Evolutionary conservation across 768 basidiomycete species (phyloP).

Genomic region (Leccinum disarticulatum): DNA sequence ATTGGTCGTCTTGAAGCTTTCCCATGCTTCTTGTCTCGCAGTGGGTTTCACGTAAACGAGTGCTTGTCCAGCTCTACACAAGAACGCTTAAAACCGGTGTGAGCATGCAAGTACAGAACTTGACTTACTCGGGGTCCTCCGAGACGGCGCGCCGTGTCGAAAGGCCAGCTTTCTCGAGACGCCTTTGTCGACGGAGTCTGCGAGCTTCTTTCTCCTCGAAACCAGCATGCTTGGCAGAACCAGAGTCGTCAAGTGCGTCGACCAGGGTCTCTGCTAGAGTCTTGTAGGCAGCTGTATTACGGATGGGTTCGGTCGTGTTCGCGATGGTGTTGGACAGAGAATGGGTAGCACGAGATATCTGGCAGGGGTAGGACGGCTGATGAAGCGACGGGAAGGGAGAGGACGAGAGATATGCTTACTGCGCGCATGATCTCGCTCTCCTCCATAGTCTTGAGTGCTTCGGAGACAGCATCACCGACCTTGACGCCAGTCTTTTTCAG

Average conservation of each 20-base stretch:
- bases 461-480: conserved; percentile 90
- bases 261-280: conserved; percentile 82
- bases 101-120: not conserved
- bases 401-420: conserved; percentile 44
- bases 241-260: conserved; percentile 93
- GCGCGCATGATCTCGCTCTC: conserved; percentile 91
- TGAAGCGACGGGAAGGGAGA: not conserved
- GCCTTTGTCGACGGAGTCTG: conserved; percentile 71
- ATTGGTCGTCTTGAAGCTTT: conserved; percentile 74
- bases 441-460: conserved; percentile 90
- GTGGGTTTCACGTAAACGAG: conserved; percentile 84
- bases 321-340: conserved; percentile 85
- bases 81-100: not conserved
- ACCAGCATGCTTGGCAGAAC: conserved; percentile 90
- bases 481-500: conserved; percentile 86
- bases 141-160: conserved; percentile 47
- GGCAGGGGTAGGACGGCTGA: not conserved
- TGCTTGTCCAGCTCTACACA: conserved; percentile 75
- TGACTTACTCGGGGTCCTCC: conserved; percentile 79
- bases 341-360: conserved; percentile 85
- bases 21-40: conserved; percentile 77
- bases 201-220: conserved; percentile 95
- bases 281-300: conserved; percentile 95
- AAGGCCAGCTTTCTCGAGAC: conserved; percentile 85
- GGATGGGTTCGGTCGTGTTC: conserved; percentile 92